These are phyloP conservation scores for Rhytidhysteron rufulum DNA, from an alignment of 2,329 filamentous ascomycete genomes.

Conservation along the genomic window DNA sequence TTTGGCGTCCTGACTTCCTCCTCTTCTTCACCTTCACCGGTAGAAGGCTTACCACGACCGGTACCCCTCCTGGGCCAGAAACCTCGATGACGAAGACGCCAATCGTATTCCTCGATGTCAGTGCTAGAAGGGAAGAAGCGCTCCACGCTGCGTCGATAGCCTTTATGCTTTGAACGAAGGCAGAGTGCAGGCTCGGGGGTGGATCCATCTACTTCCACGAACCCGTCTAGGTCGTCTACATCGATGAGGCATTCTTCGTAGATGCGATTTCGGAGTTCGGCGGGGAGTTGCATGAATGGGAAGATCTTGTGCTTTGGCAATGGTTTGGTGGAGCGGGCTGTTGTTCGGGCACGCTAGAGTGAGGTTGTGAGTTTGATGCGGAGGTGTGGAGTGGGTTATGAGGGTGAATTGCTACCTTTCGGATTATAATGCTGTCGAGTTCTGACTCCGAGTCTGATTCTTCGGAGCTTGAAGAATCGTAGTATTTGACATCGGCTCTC, in stretches of 20 bases:
- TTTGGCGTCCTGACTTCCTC: neutral
- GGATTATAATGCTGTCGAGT: neutral
- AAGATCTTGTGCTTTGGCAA: constrained; percentile 12
- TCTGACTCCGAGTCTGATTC: constrained; percentile 4
- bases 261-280: constrained; percentile 13
- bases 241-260: constrained; percentile 9
- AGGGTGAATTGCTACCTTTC: neutral
- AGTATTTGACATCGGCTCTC: constrained; percentile 3
- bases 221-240: too few species aligned
- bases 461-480: neutral
- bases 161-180: constrained; percentile 6
- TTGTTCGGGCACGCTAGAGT: neutral
- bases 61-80: constrained; percentile 2
- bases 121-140: constrained; percentile 5
- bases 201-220: neutral
- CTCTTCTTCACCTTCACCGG: neutral
- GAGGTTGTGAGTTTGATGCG: neutral
- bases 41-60: too few species aligned
- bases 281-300: constrained; percentile 12
- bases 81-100: constrained; percentile 1
- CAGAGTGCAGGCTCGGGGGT: too few species aligned
- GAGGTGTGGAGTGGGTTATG: neutral
- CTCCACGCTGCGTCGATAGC: constrained; percentile 10
- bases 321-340: constrained; percentile 4
- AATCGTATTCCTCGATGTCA: constrained; percentile 1